phyloP scores from a whole-genome alignment of 2,329 filamentous ascomycete genomes.

The Fusarium piperis region DNA sequence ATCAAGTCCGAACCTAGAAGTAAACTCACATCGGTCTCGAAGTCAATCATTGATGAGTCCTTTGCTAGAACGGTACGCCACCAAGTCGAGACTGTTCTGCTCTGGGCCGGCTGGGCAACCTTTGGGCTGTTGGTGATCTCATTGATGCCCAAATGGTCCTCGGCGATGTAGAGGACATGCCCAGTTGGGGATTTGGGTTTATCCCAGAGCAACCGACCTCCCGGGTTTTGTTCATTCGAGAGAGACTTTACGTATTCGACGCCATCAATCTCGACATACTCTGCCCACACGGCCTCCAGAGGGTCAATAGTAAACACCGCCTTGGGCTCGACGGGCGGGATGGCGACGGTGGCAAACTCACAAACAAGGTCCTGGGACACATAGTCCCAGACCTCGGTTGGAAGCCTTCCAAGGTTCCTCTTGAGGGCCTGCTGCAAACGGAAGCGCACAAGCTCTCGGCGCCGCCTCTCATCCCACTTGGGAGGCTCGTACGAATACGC shows the following conservation, averaged over 20 bases:
- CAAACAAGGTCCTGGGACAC: slow-evolving; percentile 4
- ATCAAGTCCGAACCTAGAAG: accelerated
- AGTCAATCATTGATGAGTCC: not conserved
- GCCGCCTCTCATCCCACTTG: not conserved
- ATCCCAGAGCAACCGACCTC: slow-evolving; percentile 5
- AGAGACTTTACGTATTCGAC: slow-evolving; percentile 20
- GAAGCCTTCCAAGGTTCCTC: not conserved
- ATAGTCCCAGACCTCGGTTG: slow-evolving; percentile 9
- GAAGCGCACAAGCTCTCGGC: slow-evolving; percentile 7
- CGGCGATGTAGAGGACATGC: slow-evolving; percentile 11
- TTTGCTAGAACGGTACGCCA: slow-evolving; percentile 20
- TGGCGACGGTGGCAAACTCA: slow-evolving; percentile 17
- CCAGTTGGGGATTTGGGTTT: not conserved
- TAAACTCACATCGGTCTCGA: slow-evolving; percentile 16
- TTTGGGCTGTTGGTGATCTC: not conserved
- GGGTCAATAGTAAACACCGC: slow-evolving; percentile 1
- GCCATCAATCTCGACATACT: slow-evolving; percentile 16
- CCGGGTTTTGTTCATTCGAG: slow-evolving; percentile 3
- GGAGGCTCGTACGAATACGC: slow-evolving; percentile 24
- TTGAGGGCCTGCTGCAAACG: slow-evolving; percentile 5
- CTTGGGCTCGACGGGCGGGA: not conserved
- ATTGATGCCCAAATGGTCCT: slow-evolving; percentile 27
- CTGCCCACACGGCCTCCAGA: slow-evolving; percentile 18
- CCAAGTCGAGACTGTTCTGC: not conserved
- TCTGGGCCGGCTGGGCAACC: not conserved